Evolutionary conservation across 805 yeast species (phyloP).

Genomic region (Torulaspora franciscae): DNA sequence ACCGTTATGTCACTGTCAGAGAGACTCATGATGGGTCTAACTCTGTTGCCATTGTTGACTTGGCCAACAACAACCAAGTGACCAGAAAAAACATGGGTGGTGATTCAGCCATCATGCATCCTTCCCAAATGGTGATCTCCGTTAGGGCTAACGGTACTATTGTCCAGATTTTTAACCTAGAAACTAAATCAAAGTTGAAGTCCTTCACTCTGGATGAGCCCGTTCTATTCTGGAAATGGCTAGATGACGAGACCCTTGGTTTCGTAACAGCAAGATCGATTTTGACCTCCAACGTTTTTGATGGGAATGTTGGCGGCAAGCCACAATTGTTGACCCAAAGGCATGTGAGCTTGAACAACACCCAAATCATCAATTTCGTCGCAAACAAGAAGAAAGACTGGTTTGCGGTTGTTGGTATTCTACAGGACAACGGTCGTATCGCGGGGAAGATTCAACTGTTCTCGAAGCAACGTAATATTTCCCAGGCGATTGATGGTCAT

Average conservation of each 20-base stretch:
- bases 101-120: slow-evolving; percentile 96
- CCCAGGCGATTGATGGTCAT: slow-evolving; percentile 97
- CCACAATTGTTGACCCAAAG: slow-evolving; percentile 79
- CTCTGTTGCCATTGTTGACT: slow-evolving; percentile 90
- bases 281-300: slow-evolving; percentile 79
- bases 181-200: slow-evolving; percentile 81
- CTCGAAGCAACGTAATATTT: slow-evolving; percentile 81
- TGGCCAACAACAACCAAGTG: slow-evolving; percentile 70
- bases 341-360: slow-evolving; percentile 69
- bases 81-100: slow-evolving; percentile 94
- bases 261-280: slow-evolving; percentile 74
- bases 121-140: slow-evolving; percentile 80
- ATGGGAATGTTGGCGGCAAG: slow-evolving; percentile 68
- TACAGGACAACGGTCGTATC: slow-evolving; percentile 88
- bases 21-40: slow-evolving; percentile 61
- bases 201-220: slow-evolving; percentile 83
- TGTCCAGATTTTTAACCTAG: slow-evolving; percentile 87
- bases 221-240: slow-evolving; percentile 95
- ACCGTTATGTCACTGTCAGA: slow-evolving; percentile 79
- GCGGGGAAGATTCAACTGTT: slow-evolving; percentile 95
- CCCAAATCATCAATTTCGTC: slow-evolving; percentile 87
- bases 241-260: slow-evolving; percentile 66
- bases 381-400: slow-evolving; percentile 77
- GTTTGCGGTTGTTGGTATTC: slow-evolving; percentile 93
- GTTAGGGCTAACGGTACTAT: slow-evolving; percentile 96